Percentiles rank a stretch among this genome's conserved stretches.
phyloP scores from a whole-genome alignment of 2,329 filamentous ascomycete genomes.

The Hypomyces perniciosus region DNA sequence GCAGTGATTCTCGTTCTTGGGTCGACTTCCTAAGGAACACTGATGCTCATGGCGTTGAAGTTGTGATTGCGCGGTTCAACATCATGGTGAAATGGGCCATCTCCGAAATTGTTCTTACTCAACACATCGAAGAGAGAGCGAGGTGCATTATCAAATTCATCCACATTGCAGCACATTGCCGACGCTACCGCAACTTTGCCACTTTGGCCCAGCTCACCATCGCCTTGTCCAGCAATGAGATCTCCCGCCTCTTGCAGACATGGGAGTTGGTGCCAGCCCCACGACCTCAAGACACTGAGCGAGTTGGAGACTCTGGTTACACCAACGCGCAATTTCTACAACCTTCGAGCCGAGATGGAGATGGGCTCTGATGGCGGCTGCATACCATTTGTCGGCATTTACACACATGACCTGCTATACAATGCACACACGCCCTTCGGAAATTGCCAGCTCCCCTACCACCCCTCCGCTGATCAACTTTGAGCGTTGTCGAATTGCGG shows the following conservation, averaged over 20 bases:
- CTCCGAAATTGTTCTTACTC: slow-evolving; percentile 71
- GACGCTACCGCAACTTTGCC: slow-evolving; percentile 73
- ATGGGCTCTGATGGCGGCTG: slow-evolving; percentile 60
- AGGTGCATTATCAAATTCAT: slow-evolving; percentile 75
- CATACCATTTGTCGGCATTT: slow-evolving; percentile 78
- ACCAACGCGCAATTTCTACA: slow-evolving; percentile 71
- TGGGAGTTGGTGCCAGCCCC: slow-evolving; percentile 62
- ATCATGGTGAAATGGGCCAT: slow-evolving; percentile 83
- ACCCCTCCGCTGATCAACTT: slow-evolving; percentile 73
- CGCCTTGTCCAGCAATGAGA: slow-evolving; percentile 67
- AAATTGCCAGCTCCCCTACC: slow-evolving; percentile 61
- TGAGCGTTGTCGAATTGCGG: slow-evolving; percentile 70
- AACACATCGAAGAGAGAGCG: slow-evolving; percentile 64
- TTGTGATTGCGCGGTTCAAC: slow-evolving; percentile 82
- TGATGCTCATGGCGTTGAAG: slow-evolving; percentile 69
- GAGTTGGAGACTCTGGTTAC: slow-evolving; percentile 69
- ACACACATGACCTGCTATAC: slow-evolving; percentile 77
- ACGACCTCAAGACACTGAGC: slow-evolving; percentile 59
- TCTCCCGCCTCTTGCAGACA: slow-evolving; percentile 60
- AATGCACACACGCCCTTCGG: slow-evolving; percentile 73
- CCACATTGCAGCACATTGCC: slow-evolving; percentile 71
- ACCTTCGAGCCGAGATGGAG: slow-evolving; percentile 75
- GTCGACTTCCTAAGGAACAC: slow-evolving; percentile 71
- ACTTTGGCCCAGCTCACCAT: slow-evolving; percentile 78
- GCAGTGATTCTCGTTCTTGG: slow-evolving; percentile 66